These are phyloP conservation scores for Triticum turgidum DNA, from an alignment of 176 grass and related monocot genomes.

Conservation along the genomic window DNA sequence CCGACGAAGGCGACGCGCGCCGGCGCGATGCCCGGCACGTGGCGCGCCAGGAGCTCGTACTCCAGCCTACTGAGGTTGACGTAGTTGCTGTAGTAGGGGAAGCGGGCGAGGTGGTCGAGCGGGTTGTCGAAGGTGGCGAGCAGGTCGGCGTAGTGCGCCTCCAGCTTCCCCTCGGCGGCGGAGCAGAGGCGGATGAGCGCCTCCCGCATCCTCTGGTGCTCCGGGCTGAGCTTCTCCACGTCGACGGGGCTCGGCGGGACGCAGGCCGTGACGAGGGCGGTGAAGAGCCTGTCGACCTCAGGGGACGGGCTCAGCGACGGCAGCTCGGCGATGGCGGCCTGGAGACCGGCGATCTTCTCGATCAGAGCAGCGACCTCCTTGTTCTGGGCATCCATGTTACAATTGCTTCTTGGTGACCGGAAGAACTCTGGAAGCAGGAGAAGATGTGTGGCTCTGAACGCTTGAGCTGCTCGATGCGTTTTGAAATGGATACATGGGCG, in stretches of 20 bases:
- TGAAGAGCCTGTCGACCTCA: slow-evolving; percentile 65
- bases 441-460: not conserved
- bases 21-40: slow-evolving; percentile 30
- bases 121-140: slow-evolving; percentile 68
- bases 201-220: slow-evolving; percentile 54
- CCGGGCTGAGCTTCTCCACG: slow-evolving; percentile 43
- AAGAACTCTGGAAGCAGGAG: not conserved
- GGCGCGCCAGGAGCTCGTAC: slow-evolving; percentile 50
- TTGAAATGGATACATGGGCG: not conserved
- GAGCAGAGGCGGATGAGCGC: slow-evolving; percentile 65
- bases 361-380: slow-evolving; percentile 50
- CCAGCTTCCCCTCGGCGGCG: slow-evolving; percentile 62
- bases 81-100: slow-evolving; percentile 87
- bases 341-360: slow-evolving; percentile 53
- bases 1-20: slow-evolving; percentile 55
- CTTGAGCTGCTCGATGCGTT: not conserved
- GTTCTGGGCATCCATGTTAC: slow-evolving; percentile 39
- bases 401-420: not conserved
- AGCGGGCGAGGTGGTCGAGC: slow-evolving; percentile 61
- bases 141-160: slow-evolving; percentile 73
- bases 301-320: slow-evolving; percentile 50
- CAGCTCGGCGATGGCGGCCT: slow-evolving; percentile 48
- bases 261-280: slow-evolving; percentile 58
- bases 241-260: slow-evolving; percentile 65
- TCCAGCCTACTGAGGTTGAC: slow-evolving; percentile 72